Conservation (phyloP, 1,139 yeast species). For the Lodderomyces theae region DNA sequence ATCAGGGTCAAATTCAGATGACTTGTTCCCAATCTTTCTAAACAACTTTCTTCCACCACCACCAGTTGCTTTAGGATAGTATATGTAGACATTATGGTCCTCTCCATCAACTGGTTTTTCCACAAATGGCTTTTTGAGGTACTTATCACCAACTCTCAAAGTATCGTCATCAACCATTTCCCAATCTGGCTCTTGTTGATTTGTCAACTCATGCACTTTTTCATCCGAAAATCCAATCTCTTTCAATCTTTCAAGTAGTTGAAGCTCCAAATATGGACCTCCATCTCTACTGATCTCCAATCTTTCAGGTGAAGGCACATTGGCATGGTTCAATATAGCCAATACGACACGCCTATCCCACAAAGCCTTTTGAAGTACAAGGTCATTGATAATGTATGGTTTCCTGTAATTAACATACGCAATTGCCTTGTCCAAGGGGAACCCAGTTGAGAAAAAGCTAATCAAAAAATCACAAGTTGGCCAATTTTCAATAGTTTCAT, state of each 20-base stretch:
- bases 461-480: slow-evolving; percentile 96
- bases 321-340: slow-evolving; percentile 72
- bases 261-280: slow-evolving; percentile 78
- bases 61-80: slow-evolving; percentile 83
- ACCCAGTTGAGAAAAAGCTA: slow-evolving; percentile 91
- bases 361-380: slow-evolving; percentile 83
- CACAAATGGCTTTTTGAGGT: slow-evolving; percentile 84
- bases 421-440: slow-evolving; percentile 94
- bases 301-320: slow-evolving; percentile 86
- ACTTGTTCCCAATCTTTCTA: slow-evolving; percentile 95
- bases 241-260: slow-evolving; percentile 46
- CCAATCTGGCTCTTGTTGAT: slow-evolving; percentile 75
- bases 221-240: slow-evolving; percentile 38
- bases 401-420: slow-evolving; percentile 84
- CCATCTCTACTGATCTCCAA: slow-evolving; percentile 93
- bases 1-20: slow-evolving; percentile 91
- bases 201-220: slow-evolving; percentile 59
- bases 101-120: slow-evolving; percentile 99
- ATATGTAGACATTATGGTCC: slow-evolving; percentile 93
- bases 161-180: slow-evolving; percentile 89
- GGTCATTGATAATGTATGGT: slow-evolving; percentile 86
- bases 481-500: slow-evolving; percentile 94
- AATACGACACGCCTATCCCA: slow-evolving; percentile 96
- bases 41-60: slow-evolving; percentile 96
- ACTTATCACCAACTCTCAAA: slow-evolving; percentile 68